Conservation (phyloP, 768 basidiomycete species). For the Mycena latifolia region DNA sequence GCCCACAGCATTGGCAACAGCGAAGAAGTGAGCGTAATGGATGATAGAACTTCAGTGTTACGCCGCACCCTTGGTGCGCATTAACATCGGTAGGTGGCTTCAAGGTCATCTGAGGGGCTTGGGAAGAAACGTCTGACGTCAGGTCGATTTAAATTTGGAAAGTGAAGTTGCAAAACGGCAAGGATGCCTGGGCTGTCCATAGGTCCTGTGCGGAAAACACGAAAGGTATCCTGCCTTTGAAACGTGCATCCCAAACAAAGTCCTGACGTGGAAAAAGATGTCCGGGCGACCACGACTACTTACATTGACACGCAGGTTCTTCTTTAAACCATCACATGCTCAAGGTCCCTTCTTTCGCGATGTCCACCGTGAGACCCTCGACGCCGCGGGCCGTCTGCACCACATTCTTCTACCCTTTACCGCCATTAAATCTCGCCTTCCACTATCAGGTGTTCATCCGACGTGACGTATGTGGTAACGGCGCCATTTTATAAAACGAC, state of each 20-base stretch:
- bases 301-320: too few species aligned
- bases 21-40: too few species aligned
- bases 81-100: too few species aligned
- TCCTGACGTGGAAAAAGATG: too few species aligned
- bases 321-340: constrained; percentile 8
- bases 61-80: too few species aligned
- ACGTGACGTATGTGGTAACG: constrained; percentile 15
- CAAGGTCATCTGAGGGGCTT: constrained; percentile 18
- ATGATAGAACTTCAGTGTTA: too few species aligned
- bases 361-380: constrained; percentile 10
- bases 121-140: constrained; percentile 1
- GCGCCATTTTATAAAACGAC: constrained; percentile 5
- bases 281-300: too few species aligned
- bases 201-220: too few species aligned
- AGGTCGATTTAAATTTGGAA: not conserved
- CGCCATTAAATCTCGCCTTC: constrained; percentile 12
- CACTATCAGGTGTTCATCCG: constrained; percentile 12
- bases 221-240: not conserved
- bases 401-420: constrained; percentile 7
- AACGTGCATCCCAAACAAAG: too few species aligned
- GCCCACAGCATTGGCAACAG: too few species aligned
- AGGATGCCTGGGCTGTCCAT: too few species aligned
- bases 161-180: not conserved
- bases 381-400: constrained; percentile 14
- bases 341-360: not conserved